phyloP scores from a whole-genome alignment of 208 protist genomes.

The Acanthamoeba rhysodes region DNA sequence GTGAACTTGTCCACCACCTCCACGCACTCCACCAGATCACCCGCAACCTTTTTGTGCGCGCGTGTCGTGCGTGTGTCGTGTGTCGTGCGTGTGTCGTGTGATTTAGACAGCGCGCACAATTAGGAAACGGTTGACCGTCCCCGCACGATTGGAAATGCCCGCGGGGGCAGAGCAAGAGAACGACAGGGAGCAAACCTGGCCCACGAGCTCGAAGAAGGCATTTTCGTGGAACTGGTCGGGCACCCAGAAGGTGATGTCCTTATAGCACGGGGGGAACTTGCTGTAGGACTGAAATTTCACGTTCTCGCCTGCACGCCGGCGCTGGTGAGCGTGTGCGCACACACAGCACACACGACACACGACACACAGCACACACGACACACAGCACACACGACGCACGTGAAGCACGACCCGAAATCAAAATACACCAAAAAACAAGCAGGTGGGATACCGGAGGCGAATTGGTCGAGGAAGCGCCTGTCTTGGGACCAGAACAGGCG shows the following conservation, averaged over 20 bases:
- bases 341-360: neutral
- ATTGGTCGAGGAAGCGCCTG: slow-evolving; percentile 86
- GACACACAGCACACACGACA: neutral
- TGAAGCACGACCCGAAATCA: neutral
- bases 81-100: no score
- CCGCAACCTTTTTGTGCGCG: neutral
- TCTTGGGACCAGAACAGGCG: slow-evolving; percentile 94
- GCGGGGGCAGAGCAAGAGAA: neutral
- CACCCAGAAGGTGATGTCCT: slow-evolving; percentile 93
- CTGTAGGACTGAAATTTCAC: slow-evolving; percentile 89
- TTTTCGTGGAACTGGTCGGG: slow-evolving; percentile 88
- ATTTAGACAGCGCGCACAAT: neutral
- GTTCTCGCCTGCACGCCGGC: slow-evolving; percentile 73
- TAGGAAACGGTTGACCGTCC: no score
- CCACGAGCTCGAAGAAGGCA: slow-evolving; percentile 91
- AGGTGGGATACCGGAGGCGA: slow-evolving; percentile 77
- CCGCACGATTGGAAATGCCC: no score
- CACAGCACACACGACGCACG: neutral
- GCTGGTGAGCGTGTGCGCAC: neutral
- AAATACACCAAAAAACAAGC: neutral
- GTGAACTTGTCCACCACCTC: slow-evolving; percentile 89
- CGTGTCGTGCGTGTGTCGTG: neutral
- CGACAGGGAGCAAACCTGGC: slow-evolving; percentile 77
- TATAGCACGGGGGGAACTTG: slow-evolving; percentile 91
- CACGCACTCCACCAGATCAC: slow-evolving; percentile 91